Percentiles rank a stretch among this genome's conserved stretches.
Conservation (phyloP, 306 rosid genomes). For the Vigna mungo region DNA sequence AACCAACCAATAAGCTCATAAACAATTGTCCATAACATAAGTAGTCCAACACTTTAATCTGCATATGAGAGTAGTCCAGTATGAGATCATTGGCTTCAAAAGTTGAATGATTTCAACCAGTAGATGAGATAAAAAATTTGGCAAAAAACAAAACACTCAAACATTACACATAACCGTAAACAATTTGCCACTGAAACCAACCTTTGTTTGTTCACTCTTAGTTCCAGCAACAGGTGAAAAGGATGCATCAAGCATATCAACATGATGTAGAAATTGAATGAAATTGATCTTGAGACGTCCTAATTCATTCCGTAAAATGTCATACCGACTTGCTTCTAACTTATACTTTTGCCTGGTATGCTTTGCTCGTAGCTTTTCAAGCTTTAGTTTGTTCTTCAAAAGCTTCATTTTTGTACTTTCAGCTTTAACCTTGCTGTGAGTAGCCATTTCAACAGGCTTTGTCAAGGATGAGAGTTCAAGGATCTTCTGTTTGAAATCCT, state of each 20-base stretch:
- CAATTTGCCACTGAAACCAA: constrained; percentile 53
- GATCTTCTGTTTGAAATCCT: constrained; percentile 60
- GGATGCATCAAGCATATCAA: constrained; percentile 62
- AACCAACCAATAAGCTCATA: constrained; percentile 23
- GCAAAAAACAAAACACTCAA: constrained; percentile 24
- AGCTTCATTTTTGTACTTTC: constrained; percentile 56
- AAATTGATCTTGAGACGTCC: constrained; percentile 66
- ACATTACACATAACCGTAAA: constrained; percentile 34
- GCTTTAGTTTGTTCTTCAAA: constrained; percentile 65
- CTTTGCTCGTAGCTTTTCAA: constrained; percentile 68
- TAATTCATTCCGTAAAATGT: constrained; percentile 59
- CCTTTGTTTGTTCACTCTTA: constrained; percentile 61
- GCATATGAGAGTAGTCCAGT: constrained; percentile 36
- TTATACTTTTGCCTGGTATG: constrained; percentile 60
- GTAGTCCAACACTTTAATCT: constrained; percentile 21
- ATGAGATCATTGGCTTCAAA: constrained; percentile 12
- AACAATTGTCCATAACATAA: constrained; percentile 26
- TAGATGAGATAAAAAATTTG: constrained; percentile 4
- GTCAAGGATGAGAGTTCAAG: constrained; percentile 52
- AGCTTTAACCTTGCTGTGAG: constrained; percentile 43
- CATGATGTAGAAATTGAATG: constrained; percentile 60
- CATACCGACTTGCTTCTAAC: constrained; percentile 63
- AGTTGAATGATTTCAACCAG: constrained; percentile 5
- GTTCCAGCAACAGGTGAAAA: constrained; percentile 53
- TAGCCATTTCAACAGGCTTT: constrained; percentile 53